Evolutionary conservation across 108 stramenopile genomes (phyloP), one percentile per base, ranked within the genome.

Genomic region (Nannochloropsis gaditana): DNA sequence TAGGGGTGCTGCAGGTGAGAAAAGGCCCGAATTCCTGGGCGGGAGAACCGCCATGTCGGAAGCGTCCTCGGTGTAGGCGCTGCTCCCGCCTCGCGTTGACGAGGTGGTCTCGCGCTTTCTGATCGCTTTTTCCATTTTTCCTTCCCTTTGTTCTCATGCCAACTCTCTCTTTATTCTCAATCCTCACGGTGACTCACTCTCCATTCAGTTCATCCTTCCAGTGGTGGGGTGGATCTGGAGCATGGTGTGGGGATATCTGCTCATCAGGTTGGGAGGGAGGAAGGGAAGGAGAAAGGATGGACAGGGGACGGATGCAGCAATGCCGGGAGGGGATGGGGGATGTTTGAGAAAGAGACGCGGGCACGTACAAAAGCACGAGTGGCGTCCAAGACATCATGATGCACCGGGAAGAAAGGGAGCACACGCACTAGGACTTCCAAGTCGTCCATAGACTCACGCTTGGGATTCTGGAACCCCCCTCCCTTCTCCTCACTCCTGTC

Each of bases 231-330:
- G 59, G n/a, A 15, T 73, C 5, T 73, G 59, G 59, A 73, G 59
- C n/a, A 73, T 73, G 59, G 59, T 73, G 15, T 73, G 59, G 59
- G 59, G 59, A 8, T 73, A 73, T n/a, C 59, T 73, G 59, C 59
- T 73, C 4, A 73, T 73, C 59, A 73, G 59, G 59, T 73, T n/a
- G n/a, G 8, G 8, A 73, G n/a, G 59, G 59, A 73, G n/a, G 47
- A 15, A 50, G 59, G 59, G 59, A 73, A n/a, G n/a, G n/a, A 6
- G 5, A 2, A 2, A 50, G 47, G 47, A 6, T 73, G n/a, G 59
- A 73, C 19, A 6, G 59, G 6, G n/a, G 8, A 6, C 15, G 59
- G 59, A 73, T 10, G 47, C 11, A 50, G 59, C 19, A 73, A 73
- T 15, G 59, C 19, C 15, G 59, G 1, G 59, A 73, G 59, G 59